Percentiles rank a stretch among this genome's conserved stretches.
phyloP scores from a whole-genome alignment of 768 basidiomycete genomes.

The Cubamyces lactineus region DNA sequence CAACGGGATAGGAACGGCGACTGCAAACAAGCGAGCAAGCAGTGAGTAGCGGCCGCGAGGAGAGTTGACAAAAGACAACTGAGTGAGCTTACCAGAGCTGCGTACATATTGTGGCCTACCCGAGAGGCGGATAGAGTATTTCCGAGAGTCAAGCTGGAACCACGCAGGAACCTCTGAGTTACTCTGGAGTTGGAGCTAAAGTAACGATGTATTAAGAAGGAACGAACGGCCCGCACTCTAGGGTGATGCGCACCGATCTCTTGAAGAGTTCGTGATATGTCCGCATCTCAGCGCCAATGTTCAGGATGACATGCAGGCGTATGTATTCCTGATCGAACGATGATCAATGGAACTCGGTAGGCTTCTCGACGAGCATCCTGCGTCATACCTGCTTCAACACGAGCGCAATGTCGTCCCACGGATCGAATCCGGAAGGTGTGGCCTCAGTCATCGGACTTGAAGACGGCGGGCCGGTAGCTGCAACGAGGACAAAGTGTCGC shows the following conservation, averaged over 20 bases:
- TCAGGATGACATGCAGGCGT: slow-evolving; percentile 60
- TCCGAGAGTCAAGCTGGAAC: slow-evolving; percentile 43
- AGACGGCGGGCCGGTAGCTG: slow-evolving; percentile 43
- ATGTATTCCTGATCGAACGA: slow-evolving; percentile 49
- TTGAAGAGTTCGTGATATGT: slow-evolving; percentile 52
- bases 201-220: slow-evolving; percentile 39
- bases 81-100: slow-evolving; percentile 11
- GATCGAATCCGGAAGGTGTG: slow-evolving; percentile 28
- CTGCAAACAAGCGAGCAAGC: background rate
- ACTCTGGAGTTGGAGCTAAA: slow-evolving; percentile 24
- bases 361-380: slow-evolving; percentile 32
- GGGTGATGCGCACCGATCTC: slow-evolving; percentile 20
- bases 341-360: slow-evolving; percentile 46
- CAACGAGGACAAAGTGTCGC: slow-evolving; percentile 58
- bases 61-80: background rate
- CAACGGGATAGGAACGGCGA: slow-evolving; percentile 11
- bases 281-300: slow-evolving; percentile 48
- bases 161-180: slow-evolving; percentile 37
- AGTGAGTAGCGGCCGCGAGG: too few species aligned
- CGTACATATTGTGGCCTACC: slow-evolving; percentile 32
- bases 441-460: slow-evolving; percentile 12
- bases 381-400: slow-evolving; percentile 26
- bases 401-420: slow-evolving; percentile 31
- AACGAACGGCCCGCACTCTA: slow-evolving; percentile 19
- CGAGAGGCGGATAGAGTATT: slow-evolving; percentile 48